These are phyloP conservation scores for Scleroderma bovista DNA, from an alignment of 768 basidiomycete species.

Conservation along the genomic window DNA sequence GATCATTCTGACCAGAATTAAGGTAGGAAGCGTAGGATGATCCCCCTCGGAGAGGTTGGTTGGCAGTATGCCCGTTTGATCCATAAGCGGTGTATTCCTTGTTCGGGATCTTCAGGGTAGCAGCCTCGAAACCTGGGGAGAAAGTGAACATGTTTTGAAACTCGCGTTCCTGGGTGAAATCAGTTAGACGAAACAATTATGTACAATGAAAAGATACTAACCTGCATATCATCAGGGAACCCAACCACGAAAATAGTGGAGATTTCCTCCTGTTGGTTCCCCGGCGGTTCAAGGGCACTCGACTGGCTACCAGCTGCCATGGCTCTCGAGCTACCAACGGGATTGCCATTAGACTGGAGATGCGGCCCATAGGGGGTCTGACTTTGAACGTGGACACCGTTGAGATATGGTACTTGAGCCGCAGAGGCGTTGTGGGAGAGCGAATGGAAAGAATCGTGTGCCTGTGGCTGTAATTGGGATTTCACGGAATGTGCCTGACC, in stretches of 20 bases:
- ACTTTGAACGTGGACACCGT: constrained; percentile 51
- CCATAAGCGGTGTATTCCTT: constrained; percentile 81
- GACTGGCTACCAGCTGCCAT: constrained; percentile 26
- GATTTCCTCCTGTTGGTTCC: constrained; percentile 69
- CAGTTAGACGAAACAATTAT: constrained; percentile 10
- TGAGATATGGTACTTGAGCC: constrained; percentile 32
- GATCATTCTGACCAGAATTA: constrained; percentile 60
- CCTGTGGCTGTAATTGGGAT: constrained; percentile 18
- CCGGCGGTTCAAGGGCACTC: constrained; percentile 20
- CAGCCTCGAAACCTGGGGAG: constrained; percentile 91
- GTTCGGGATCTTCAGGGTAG: constrained; percentile 95
- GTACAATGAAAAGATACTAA: constrained; percentile 33
- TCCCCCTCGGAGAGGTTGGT: constrained; percentile 30
- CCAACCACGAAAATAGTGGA: constrained; percentile 98
- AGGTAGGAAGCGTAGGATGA: constrained; percentile 32
- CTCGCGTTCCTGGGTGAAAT: constrained; percentile 77
- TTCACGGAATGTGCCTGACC: constrained; percentile 25
- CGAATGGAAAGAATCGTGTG: constrained; percentile 30
- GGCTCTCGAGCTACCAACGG: constrained; percentile 20
- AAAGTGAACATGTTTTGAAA: constrained; percentile 99
- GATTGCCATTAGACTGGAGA: constrained; percentile 40
- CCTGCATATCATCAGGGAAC: constrained; percentile 99
- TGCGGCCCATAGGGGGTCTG: constrained; percentile 77
- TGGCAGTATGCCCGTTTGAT: constrained; percentile 28
- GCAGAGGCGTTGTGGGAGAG: constrained; percentile 27